Conservation (phyloP, 2,329 filamentous ascomycete genomes). For the Aspergillus chevalieri region DNA sequence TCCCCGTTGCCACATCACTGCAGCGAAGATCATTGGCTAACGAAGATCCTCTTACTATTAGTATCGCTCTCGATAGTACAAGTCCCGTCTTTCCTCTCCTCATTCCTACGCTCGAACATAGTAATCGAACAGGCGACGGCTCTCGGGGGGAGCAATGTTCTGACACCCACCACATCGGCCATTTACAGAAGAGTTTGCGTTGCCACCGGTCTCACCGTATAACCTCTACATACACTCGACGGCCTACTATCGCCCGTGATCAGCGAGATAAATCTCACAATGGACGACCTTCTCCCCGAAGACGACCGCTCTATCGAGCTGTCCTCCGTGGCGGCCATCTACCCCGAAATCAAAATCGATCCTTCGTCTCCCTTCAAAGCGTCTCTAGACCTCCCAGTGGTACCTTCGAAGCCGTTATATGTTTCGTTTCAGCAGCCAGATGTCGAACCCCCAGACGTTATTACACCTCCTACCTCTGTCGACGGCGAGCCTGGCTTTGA, state of each 20-base stretch:
- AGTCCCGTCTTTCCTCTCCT: conserved; percentile 1
- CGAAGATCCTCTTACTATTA: background rate
- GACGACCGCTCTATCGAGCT: conserved; percentile 58
- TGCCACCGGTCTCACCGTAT: background rate
- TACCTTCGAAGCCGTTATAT: conserved; percentile 48
- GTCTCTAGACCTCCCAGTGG: conserved; percentile 51
- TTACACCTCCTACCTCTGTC: conserved; percentile 39
- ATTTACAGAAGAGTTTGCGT: background rate
- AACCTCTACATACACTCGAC: background rate
- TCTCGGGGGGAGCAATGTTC: conserved; percentile 3
- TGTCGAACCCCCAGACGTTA: conserved; percentile 25
- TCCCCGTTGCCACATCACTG: conserved; percentile 5
- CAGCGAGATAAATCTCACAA: background rate
- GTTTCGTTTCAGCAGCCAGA: conserved; percentile 38
- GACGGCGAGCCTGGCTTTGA: conserved; percentile 19
- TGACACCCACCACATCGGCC: background rate
- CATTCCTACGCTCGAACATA: background rate
- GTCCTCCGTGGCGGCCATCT: conserved; percentile 55
- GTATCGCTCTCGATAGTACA: background rate
- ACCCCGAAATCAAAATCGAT: conserved; percentile 52
- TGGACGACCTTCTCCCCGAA: conserved; percentile 23
- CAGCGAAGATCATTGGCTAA: background rate
- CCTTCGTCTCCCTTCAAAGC: conserved; percentile 43
- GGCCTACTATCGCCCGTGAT: background rate
- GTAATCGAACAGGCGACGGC: no score